Conservation (phyloP, 148 eudicot species). For the Pharnaceum exiguum region DNA sequence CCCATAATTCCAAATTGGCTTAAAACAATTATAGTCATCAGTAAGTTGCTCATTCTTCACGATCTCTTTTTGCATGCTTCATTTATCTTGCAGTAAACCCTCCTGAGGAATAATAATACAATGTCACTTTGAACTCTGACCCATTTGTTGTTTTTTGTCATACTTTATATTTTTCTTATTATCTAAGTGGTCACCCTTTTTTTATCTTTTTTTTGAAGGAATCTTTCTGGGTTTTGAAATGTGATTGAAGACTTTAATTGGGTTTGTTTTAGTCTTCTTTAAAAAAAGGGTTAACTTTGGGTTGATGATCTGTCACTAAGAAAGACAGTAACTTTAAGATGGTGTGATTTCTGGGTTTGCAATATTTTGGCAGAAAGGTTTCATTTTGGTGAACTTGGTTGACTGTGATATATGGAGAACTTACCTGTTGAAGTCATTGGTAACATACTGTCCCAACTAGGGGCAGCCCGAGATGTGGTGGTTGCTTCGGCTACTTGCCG, state of each 20-base stretch:
- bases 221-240: slow-evolving; percentile 4
- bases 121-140: too few species aligned
- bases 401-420: slow-evolving; percentile 43
- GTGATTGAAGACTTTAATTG: not conserved
- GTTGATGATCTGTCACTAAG: too few species aligned
- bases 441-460: slow-evolving; percentile 75
- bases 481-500: slow-evolving; percentile 73
- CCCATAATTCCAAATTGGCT: not conserved
- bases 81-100: too few species aligned
- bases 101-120: too few species aligned
- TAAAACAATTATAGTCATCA: not conserved
- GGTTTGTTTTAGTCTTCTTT: too few species aligned
- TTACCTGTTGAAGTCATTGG: slow-evolving; percentile 93
- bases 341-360: not conserved
- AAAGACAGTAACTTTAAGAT: too few species aligned
- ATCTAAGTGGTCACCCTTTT: too few species aligned
- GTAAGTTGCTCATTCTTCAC: not conserved
- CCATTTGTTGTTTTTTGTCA: slow-evolving; percentile 2
- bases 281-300: too few species aligned
- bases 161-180: slow-evolving; percentile 1
- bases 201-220: slow-evolving; percentile 17
- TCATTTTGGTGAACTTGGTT: slow-evolving; percentile 10
- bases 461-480: slow-evolving; percentile 76
- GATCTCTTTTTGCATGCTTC: slow-evolving; percentile 2
- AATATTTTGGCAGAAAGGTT: slow-evolving; percentile 1